phyloP scores from a whole-genome alignment of 345 rosid genomes.

The Eucalyptus albens region DNA sequence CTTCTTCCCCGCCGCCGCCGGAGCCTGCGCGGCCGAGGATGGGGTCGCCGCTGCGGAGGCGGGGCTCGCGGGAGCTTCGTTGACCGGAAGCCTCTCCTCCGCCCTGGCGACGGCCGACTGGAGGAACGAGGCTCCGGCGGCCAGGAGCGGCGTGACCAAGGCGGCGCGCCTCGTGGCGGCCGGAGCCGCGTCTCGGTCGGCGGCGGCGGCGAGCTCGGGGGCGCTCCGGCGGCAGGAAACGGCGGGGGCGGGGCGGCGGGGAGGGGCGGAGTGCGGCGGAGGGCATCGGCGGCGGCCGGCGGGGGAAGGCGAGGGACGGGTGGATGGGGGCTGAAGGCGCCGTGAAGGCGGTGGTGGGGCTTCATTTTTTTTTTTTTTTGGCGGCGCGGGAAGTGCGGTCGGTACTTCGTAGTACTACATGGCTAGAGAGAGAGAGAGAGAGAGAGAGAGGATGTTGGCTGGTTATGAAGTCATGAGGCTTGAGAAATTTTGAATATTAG shows the following conservation, averaged over 20 bases:
- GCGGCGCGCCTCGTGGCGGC: conserved; percentile 19
- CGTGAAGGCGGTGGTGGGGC: neutral
- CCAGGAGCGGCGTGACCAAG: conserved; percentile 30
- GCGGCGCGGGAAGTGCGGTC: neutral
- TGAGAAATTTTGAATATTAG: neutral
- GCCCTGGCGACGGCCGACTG: neutral
- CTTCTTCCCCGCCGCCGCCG: conserved; percentile 6
- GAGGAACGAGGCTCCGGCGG: conserved; percentile 5
- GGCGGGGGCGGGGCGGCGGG: neutral
- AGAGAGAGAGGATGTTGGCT: neutral
- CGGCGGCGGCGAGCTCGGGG: neutral
- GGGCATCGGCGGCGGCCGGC: neutral
- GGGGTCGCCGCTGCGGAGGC: neutral
- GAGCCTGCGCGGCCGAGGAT: neutral
- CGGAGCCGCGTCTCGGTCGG: neutral
- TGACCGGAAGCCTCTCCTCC: neutral
- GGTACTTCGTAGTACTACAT: neutral
- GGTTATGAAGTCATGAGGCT: neutral
- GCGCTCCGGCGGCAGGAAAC: neutral
- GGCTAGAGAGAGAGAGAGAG: neutral
- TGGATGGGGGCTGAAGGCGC: neutral
- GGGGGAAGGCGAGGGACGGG: neutral
- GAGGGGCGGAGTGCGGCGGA: neutral
- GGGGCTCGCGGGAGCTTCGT: neutral
- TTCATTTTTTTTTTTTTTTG: neutral